These are phyloP conservation scores for Lentinula sp. DNA, from an alignment of 768 basidiomycete species.

Conservation along the genomic window DNA sequence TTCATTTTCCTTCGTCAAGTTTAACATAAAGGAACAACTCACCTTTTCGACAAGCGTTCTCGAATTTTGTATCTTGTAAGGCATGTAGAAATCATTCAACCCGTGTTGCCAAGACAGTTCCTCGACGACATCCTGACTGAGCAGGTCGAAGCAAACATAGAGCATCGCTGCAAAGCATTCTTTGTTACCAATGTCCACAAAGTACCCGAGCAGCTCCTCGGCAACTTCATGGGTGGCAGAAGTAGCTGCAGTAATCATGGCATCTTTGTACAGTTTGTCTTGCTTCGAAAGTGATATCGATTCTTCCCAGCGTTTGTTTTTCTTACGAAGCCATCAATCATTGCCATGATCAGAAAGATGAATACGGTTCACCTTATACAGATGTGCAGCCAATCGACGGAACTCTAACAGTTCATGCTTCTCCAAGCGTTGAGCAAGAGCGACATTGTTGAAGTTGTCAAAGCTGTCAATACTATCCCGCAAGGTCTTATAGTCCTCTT, in stretches of 20 bases:
- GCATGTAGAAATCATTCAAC: conserved; percentile 97
- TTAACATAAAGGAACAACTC: conserved; percentile 7
- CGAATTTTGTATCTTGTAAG: conserved; percentile 86
- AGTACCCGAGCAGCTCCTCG: conserved; percentile 93
- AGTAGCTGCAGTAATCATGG: conserved; percentile 87
- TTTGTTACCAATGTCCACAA: conserved; percentile 97
- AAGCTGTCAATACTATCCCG: conserved; percentile 98
- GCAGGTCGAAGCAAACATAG: conserved; percentile 92
- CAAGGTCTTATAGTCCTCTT: conserved; percentile 97
- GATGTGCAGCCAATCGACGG: conserved; percentile 87
- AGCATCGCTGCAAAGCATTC: conserved; percentile 93
- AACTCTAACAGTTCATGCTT: conserved; percentile 92
- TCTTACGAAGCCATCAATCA: conserved; percentile 37
- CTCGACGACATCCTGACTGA: conserved; percentile 88
- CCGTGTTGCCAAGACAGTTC: conserved; percentile 96
- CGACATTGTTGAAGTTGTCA: conserved; percentile 94
- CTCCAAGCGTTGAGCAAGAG: conserved; percentile 80
- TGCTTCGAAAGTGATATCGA: conserved; percentile 93
- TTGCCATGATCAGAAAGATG: background rate
- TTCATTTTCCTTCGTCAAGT: background rate
- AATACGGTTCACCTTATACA: conserved; percentile 72
- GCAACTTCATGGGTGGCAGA: conserved; percentile 84
- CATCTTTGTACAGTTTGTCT: conserved; percentile 96
- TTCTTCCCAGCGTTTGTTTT: conserved; percentile 95
- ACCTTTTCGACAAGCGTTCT: conserved; percentile 76